Evolutionary conservation across 441 rosid species (phyloP).

Genomic region (Gossypium davidsonii): DNA sequence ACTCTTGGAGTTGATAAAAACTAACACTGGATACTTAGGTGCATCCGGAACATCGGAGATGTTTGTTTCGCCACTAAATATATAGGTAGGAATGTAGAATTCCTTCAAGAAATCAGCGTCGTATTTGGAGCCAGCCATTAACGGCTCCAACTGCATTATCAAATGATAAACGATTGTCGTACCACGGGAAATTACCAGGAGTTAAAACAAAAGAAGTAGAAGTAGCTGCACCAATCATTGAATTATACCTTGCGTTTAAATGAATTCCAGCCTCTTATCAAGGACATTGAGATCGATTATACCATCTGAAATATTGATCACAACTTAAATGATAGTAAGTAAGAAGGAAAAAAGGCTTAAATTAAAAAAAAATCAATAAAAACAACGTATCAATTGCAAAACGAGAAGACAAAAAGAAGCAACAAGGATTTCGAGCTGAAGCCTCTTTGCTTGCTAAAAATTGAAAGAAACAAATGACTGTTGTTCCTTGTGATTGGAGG

Average conservation of each 20-base stretch:
- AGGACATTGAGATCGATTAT: neutral
- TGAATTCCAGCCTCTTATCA: neutral
- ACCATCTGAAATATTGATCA: neutral
- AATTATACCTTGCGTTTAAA: neutral
- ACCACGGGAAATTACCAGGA: neutral
- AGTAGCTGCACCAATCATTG: neutral
- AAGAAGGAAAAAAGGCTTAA: neutral
- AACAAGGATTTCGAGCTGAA: too few species aligned
- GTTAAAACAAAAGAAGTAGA: neutral
- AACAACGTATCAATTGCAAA: too few species aligned
- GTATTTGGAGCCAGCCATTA: slow-evolving; percentile 25
- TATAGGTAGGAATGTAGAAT: slow-evolving; percentile 51
- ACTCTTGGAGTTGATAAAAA: slow-evolving; percentile 78
- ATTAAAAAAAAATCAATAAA: too few species aligned
- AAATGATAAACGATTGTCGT: neutral
- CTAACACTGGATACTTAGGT: slow-evolving; percentile 61
- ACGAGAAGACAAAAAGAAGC: too few species aligned
- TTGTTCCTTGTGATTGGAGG: neutral
- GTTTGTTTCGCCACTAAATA: slow-evolving; percentile 35
- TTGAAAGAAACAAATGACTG: neutral
- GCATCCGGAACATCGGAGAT: slow-evolving; percentile 2
- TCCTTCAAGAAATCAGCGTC: slow-evolving; percentile 29
- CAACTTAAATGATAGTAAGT: too few species aligned
- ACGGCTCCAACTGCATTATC: slow-evolving; percentile 24
- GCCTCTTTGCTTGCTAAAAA: neutral